These are phyloP conservation scores for Yarrowia yakushimensis DNA, from an alignment of 805 yeast species.

Conservation along the genomic window DNA sequence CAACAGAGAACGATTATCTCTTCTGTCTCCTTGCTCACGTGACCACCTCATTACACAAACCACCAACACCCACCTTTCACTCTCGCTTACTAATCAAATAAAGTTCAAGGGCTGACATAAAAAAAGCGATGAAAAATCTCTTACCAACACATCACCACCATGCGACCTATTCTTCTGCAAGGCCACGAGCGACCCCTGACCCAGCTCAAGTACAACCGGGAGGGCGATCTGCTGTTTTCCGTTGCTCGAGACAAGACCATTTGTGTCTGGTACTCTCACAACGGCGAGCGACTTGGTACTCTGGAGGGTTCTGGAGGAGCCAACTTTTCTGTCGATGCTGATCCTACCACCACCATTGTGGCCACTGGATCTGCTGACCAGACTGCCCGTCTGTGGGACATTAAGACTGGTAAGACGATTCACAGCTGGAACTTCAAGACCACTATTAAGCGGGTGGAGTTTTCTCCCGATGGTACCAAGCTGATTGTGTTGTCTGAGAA, in stretches of 20 bases:
- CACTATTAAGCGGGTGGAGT: conserved; percentile 89
- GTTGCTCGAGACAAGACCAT: conserved; percentile 85
- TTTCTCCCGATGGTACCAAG: conserved; percentile 66
- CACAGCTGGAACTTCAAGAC: conserved; percentile 71
- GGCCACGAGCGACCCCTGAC: conserved; percentile 98
- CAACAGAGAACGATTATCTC: too few species aligned
- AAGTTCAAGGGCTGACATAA: neutral
- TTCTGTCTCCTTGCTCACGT: too few species aligned
- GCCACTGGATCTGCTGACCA: conserved; percentile 92
- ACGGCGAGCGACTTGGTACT: conserved; percentile 97
- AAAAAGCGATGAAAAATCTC: neutral
- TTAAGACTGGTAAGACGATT: conserved; percentile 69
- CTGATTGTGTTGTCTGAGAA: conserved; percentile 80
- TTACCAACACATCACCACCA: neutral
- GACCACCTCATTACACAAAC: too few species aligned
- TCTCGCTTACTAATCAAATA: neutral
- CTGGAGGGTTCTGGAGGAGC: conserved; percentile 88
- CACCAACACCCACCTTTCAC: too few species aligned
- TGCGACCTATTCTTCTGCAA: conserved; percentile 36
- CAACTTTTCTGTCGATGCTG: conserved; percentile 90
- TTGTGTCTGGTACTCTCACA: conserved; percentile 88
- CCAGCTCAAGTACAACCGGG: conserved; percentile 91
- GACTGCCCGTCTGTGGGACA: conserved; percentile 79
- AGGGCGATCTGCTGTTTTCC: conserved; percentile 90
- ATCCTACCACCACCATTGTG: conserved; percentile 59